Base-by-base conservation (phyloP, 192 early-diverging fungal genomes). In the Coemansia umbellata region DNA sequence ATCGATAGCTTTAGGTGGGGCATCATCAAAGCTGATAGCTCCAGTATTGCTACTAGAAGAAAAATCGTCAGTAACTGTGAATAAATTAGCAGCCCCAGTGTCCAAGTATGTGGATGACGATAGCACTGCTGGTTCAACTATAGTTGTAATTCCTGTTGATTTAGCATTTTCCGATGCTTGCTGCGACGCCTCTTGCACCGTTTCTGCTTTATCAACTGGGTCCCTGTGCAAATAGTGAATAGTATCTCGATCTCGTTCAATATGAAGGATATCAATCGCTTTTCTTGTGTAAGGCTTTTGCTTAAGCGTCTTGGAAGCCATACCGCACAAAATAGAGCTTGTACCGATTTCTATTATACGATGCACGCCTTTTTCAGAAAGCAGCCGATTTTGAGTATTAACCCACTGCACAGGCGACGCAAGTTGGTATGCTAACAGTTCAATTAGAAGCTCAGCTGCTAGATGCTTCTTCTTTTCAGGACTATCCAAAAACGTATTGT, bases 371-470 rank as follows among this genome's bases (percentile, higher is more conserved):
- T 81, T 87, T 40, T 84, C 68, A 60, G 80, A 78, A 79, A 94
- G 87, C 40, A 97, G 76, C 33, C 80, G 69, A 54, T 92, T 89
- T 70, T 93, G 93, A 17, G 95, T 93, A 55, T 90, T 86, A 51
- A 93, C 95, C 95, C 93, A 97, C 62, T 92, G 85, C 15, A 95
- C 93, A 22, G 95, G 87, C 27, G 82, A 86, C 13, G 93, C 93
- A 64, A 97, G 87, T 75, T 97, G 95, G 69, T 94, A 91, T 8
- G 93, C 88, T 14, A 97, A 66, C 42, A 95, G 69, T 72, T 97
- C 93, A 52, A 94, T 83, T 36, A 97, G 60, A 24, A 97, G 71
- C 8, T 66, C 79, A 66, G 84, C 83, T 35, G 88, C 91, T 27
- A 94, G 81, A 17, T 82, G 78, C 53, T 87, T 85, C 53, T 87